Percentiles rank a stretch among this genome's conserved stretches.
phyloP scores from a whole-genome alignment of 2,329 filamentous ascomycete genomes.

The Ceratocystis variospora region DNA sequence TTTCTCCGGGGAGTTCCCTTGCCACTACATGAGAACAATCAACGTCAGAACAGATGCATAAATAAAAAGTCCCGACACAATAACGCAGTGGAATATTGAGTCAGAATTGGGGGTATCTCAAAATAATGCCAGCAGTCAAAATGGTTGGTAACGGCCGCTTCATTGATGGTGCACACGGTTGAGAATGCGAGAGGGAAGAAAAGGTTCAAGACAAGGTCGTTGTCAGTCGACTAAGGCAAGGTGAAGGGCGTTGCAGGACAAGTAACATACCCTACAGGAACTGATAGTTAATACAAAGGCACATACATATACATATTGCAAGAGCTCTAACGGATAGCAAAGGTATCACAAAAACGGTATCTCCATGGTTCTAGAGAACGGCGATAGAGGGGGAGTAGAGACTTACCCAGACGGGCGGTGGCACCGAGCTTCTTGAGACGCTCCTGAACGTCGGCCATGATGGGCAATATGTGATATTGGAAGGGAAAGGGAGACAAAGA shows the following conservation, averaged over 20 bases:
- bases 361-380: not conserved
- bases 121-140: not conserved
- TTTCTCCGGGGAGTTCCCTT: constrained; percentile 97
- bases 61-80: constrained; percentile 17
- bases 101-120: not conserved
- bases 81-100: not conserved
- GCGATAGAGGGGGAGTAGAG: constrained; percentile 15
- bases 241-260: constrained; percentile 5
- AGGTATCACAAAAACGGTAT: not conserved
- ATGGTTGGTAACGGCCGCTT: constrained; percentile 24
- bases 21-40: constrained; percentile 42
- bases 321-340: not conserved
- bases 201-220: constrained; percentile 9
- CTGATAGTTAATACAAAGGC: constrained; percentile 20
- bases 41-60: constrained; percentile 12
- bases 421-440: constrained; percentile 46
- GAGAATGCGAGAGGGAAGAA: constrained; percentile 4
- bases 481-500: constrained; percentile 21
- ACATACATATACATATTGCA: constrained; percentile 16
- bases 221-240: not conserved
- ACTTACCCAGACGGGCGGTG: constrained; percentile 53
- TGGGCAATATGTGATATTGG: constrained; percentile 25
- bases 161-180: constrained; percentile 12
- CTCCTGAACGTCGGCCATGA: constrained; percentile 44
- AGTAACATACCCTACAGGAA: constrained; percentile 18